These are phyloP conservation scores for Nasturtium officinale DNA, from an alignment of 345 rosid genomes.

Conservation along the genomic window DNA sequence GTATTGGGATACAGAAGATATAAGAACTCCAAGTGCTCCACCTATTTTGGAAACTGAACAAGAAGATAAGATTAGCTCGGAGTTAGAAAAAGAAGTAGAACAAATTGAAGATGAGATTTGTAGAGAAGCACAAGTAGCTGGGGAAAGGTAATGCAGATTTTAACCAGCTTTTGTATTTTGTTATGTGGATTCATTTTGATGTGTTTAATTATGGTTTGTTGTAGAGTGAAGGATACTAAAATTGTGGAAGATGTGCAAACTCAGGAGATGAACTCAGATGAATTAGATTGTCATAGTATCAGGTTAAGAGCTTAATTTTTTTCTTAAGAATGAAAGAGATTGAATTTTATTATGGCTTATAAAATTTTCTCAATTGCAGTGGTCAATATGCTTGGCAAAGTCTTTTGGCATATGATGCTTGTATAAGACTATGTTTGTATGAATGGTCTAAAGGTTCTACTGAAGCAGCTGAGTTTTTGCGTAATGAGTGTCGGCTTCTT, in stretches of 20 bases:
- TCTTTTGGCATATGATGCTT: slow-evolving; percentile 92
- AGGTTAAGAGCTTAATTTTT: slow-evolving; percentile 51
- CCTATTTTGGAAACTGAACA: slow-evolving; percentile 64
- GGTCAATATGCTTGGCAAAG: slow-evolving; percentile 95
- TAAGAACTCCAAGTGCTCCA: slow-evolving; percentile 95
- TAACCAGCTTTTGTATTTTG: neutral
- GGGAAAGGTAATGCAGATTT: slow-evolving; percentile 48
- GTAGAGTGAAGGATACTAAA: slow-evolving; percentile 45
- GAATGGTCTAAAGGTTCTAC: slow-evolving; percentile 88
- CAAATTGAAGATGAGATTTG: slow-evolving; percentile 39
- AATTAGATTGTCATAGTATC: slow-evolving; percentile 53
- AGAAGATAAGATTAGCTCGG: slow-evolving; percentile 46
- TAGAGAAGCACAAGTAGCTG: slow-evolving; percentile 40
- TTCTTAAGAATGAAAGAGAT: neutral
- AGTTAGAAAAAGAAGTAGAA: slow-evolving; percentile 47
- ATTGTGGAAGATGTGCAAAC: slow-evolving; percentile 46
- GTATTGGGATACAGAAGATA: slow-evolving; percentile 48
- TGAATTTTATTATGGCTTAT: neutral
- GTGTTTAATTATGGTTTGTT: slow-evolving; percentile 28
- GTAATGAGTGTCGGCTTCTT: slow-evolving; percentile 83
- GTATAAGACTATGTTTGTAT: slow-evolving; percentile 76
- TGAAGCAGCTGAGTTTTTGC: slow-evolving; percentile 93
- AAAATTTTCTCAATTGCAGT: slow-evolving; percentile 45
- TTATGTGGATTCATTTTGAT: neutral
- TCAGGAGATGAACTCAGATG: slow-evolving; percentile 55